Base-by-base conservation (phyloP, 441 rosid species). In the Geranium incanum region DNA sequence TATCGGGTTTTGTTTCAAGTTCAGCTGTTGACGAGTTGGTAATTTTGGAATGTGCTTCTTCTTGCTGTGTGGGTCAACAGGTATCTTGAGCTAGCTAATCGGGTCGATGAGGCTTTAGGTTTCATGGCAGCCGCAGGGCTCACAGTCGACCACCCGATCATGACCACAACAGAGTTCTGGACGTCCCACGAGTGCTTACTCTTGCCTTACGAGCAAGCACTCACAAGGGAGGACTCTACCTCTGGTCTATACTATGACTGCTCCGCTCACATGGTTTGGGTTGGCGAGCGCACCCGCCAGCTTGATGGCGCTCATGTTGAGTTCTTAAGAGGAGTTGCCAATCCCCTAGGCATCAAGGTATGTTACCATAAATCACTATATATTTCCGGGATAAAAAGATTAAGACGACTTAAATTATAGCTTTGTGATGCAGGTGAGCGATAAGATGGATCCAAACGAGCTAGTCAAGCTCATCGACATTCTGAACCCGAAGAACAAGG, bases 401-500 rank as follows among this genome's bases (percentile, higher is more conserved):
- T 62, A 80, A 74, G 76, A 72, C 70, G 21, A 76, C 65, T 23
- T 67, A 74, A 68, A 77, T 78, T 76, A 71, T 76, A 21, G 77
- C 41, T 60, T 74, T 28, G 28, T 67, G 63, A 9, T 71, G 39
- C 77, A 87, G 88, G 89, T 83, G 71, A 85, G 89, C 6, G 79
- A 86, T 43, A 87, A 87, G 80, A 86, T 85, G 92, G 88, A 87
- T 76, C 88, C 88, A 0, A 79, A 73, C 0, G 92, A 87, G 84
- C 88, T 84, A 33, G 85, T 79, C 68, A 77, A 63, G 76, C 85
- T 82, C n/a, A 57, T 82, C 50, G 78, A 71, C 36, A 77, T 77
- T 67, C 70, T 82, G 33, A 79, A 82, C 66, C 85, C 83, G 7
- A 68, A 12, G 67, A 82, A 79, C 72, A 79, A 75, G 69, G 78